A percentile compares a stretch with the other conserved stretches of the same genome.
phyloP scores from a whole-genome alignment of 2,329 filamentous ascomycete species.

The Stachybotrys chartarum region DNA sequence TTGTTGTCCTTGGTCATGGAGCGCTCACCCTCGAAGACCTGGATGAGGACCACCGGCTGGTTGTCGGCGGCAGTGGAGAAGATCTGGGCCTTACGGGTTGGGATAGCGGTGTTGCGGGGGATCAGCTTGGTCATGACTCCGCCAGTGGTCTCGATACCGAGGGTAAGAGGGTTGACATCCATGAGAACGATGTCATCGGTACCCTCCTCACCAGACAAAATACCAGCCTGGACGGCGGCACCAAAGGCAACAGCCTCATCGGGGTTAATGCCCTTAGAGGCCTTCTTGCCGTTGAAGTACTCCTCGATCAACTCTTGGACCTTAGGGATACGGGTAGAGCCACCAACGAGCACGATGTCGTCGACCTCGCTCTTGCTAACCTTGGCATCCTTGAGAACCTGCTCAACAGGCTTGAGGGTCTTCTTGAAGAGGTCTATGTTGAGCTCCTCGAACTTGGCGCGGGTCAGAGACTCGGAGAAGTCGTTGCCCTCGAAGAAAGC shows the following conservation, averaged over 20 bases:
- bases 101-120: conserved; percentile 88
- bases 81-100: conserved; percentile 95
- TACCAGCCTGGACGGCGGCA: conserved; percentile 94
- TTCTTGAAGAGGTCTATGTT: conserved; percentile 99
- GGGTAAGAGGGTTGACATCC: conserved; percentile 94
- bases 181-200: conserved; percentile 81
- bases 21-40: conserved; percentile 92
- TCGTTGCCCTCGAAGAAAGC: conserved; percentile 94
- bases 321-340: conserved; percentile 99
- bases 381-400: conserved; percentile 97
- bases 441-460: conserved; percentile 98
- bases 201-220: conserved; percentile 81
- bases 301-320: conserved; percentile 91
- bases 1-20: conserved; percentile 97
- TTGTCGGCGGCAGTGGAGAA: conserved; percentile 96
- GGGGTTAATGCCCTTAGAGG: conserved; percentile 98
- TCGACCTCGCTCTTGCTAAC: conserved; percentile 92
- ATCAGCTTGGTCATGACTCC: conserved; percentile 98
- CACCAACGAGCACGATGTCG: conserved; percentile 96
- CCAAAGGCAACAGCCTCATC: conserved; percentile 98
- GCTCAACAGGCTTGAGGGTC: conserved; percentile 96
- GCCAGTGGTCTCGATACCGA: conserved; percentile 95
- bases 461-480: conserved; percentile 96
- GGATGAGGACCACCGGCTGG: conserved; percentile 91
- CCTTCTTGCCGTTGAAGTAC: conserved; percentile 92